Conservation (phyloP, 495 filamentous ascomycete species). For the Cetradonia linearis region DNA sequence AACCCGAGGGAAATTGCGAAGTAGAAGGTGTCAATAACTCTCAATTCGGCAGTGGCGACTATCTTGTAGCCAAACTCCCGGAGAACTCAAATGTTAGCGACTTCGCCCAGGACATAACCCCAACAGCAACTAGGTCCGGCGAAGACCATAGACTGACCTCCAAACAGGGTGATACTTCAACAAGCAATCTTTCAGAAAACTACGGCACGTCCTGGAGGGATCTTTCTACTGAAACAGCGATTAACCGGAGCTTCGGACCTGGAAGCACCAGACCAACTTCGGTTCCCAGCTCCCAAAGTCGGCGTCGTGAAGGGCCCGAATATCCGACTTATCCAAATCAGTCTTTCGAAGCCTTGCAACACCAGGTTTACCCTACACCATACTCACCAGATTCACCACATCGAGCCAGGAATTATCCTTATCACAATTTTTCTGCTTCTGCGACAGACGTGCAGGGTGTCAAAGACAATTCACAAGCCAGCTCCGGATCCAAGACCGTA, state of each 20-base stretch:
- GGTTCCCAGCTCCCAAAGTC: constrained; percentile 20
- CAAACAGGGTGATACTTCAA: constrained; percentile 2
- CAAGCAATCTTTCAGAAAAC: constrained; percentile 8
- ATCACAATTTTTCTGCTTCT: constrained; percentile 28
- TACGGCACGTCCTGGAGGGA: constrained; percentile 8
- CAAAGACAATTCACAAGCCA: constrained; percentile 28
- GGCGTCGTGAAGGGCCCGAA: constrained; percentile 24
- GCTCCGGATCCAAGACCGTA: constrained; percentile 39
- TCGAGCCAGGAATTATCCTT: constrained; percentile 33
- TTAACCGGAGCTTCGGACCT: constrained; percentile 7
- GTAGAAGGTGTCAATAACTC: neutral
- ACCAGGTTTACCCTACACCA: constrained; percentile 37
- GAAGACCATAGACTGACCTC: neutral
- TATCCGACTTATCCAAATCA: constrained; percentile 46
- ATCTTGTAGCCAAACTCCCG: constrained; percentile 8
- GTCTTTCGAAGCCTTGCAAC: constrained; percentile 42
- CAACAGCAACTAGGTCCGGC: neutral
- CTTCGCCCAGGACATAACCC: neutral
- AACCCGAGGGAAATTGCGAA: neutral
- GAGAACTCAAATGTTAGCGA: constrained; percentile 1
- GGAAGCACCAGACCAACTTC: constrained; percentile 21
- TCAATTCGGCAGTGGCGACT: neutral
- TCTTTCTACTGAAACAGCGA: constrained; percentile 8
- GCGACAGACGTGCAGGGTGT: constrained; percentile 27
- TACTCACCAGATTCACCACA: constrained; percentile 33